Evolutionary conservation across 805 yeast genomes (phyloP).

Genomic region (Nakazawaea anatomiae): DNA sequence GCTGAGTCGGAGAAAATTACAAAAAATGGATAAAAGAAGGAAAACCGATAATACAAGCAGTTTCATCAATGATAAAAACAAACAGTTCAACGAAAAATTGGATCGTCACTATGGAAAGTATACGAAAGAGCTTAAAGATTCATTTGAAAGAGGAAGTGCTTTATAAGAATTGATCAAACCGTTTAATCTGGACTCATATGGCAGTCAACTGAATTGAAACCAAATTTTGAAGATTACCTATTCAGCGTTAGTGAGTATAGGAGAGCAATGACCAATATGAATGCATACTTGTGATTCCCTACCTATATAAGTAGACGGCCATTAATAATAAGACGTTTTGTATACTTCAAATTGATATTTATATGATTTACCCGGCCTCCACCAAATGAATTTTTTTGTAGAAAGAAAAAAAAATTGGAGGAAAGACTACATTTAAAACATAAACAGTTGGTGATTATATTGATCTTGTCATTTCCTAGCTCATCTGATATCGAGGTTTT

Average conservation of each 20-base stretch:
- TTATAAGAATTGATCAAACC: background rate
- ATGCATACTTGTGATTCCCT: too few species aligned
- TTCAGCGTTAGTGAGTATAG: too few species aligned
- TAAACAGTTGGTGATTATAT: background rate
- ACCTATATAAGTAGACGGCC: too few species aligned
- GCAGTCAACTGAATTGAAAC: background rate
- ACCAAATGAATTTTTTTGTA: background rate
- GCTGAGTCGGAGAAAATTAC: slow-evolving; percentile 29
- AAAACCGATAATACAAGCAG: slow-evolving; percentile 30
- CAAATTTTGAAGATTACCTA: too few species aligned
- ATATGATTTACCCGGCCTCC: slow-evolving; percentile 3
- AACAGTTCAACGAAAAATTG: slow-evolving; percentile 66
- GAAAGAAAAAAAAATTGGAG: background rate
- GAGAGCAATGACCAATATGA: too few species aligned
- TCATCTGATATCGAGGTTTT: background rate
- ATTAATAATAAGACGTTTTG: too few species aligned
- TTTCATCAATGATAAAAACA: slow-evolving; percentile 68
- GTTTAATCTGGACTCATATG: background rate
- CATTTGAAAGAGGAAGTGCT: slow-evolving; percentile 18
- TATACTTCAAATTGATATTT: background rate
- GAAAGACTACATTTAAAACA: background rate
- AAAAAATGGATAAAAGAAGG: slow-evolving; percentile 31
- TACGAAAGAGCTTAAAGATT: slow-evolving; percentile 16
- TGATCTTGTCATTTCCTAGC: background rate
- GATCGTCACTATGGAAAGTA: slow-evolving; percentile 46